Percentiles rank a stretch among this genome's conserved stretches.
phyloP scores from a whole-genome alignment of 306 rosid species.

The Vigna trinervia region DNA sequence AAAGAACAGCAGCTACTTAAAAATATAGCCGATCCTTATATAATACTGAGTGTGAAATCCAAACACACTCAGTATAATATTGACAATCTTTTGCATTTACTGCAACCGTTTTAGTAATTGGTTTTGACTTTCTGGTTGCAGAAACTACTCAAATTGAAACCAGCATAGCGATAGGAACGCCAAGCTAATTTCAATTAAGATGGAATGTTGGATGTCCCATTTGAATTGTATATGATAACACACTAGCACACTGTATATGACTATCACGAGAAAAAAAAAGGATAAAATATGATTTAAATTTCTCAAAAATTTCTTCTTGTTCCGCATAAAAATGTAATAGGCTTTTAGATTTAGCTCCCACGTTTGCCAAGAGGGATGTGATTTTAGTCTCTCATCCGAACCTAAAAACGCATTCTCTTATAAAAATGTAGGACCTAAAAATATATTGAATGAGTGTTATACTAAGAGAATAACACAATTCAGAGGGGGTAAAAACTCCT shows the following conservation, averaged over 20 bases:
- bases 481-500: background rate
- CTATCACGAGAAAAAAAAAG: background rate
- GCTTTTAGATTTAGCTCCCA: background rate
- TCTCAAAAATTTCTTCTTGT: background rate
- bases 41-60: background rate
- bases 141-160: slow-evolving; percentile 13
- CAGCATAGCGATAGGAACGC: background rate
- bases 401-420: background rate
- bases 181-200: slow-evolving; percentile 22
- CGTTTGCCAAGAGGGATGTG: too few species aligned
- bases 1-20: slow-evolving; percentile 19
- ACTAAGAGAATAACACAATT: background rate
- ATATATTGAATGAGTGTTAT: background rate
- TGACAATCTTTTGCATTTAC: slow-evolving; percentile 27
- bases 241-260: background rate
- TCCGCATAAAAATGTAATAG: background rate
- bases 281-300: background rate
- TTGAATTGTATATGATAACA: background rate
- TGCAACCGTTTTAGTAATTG: slow-evolving; percentile 6
- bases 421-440: background rate
- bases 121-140: background rate
- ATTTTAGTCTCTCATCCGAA: background rate
- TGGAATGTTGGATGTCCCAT: slow-evolving; percentile 16
- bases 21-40: background rate
- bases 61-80: background rate